Evolutionary conservation across 768 basidiomycete genomes (phyloP).

Genomic region (Termitomyces heimii): DNA sequence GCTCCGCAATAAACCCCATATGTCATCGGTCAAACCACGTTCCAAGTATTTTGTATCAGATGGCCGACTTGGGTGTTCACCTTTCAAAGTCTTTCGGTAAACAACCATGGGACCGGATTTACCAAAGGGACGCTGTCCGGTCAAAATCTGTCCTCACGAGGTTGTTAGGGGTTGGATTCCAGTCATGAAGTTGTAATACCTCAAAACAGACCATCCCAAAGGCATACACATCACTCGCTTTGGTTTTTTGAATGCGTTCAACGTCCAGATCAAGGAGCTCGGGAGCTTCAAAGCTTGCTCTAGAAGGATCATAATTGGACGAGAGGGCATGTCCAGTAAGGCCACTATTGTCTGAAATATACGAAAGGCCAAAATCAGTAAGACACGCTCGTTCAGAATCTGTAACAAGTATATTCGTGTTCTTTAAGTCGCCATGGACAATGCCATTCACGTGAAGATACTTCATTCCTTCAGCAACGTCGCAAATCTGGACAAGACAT

Average conservation of each 20-base stretch:
- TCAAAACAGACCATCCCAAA: conserved; percentile 6
- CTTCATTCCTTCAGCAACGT: conserved; percentile 24
- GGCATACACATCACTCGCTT: conserved; percentile 1
- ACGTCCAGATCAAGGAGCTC: conserved; percentile 18
- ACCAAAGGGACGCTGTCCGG: background rate
- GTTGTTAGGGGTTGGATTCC: background rate
- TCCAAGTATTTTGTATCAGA: background rate
- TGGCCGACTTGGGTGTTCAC: background rate
- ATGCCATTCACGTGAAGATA: conserved; percentile 29
- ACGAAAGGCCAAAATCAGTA: conserved; percentile 43
- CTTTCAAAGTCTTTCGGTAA: background rate
- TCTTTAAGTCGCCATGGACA: conserved; percentile 41
- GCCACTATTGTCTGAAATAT: conserved; percentile 12
- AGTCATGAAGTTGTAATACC: background rate
- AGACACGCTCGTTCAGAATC: conserved; percentile 30
- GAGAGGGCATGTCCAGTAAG: conserved; percentile 10
- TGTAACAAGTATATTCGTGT: conserved; percentile 17
- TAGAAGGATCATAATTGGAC: conserved; percentile 16
- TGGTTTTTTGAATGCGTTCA: conserved; percentile 8
- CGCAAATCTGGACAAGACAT: conserved; percentile 15
- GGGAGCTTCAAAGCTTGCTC: conserved; percentile 26
- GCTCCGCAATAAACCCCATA: background rate
- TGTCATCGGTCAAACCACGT: background rate
- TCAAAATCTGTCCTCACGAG: background rate
- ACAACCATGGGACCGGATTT: background rate